Percentiles rank a stretch among this genome's conserved stretches.
These are phyloP conservation scores for Ocimum tenuiflorum DNA, from an alignment of 257 asterid species.

Conservation along the genomic window DNA sequence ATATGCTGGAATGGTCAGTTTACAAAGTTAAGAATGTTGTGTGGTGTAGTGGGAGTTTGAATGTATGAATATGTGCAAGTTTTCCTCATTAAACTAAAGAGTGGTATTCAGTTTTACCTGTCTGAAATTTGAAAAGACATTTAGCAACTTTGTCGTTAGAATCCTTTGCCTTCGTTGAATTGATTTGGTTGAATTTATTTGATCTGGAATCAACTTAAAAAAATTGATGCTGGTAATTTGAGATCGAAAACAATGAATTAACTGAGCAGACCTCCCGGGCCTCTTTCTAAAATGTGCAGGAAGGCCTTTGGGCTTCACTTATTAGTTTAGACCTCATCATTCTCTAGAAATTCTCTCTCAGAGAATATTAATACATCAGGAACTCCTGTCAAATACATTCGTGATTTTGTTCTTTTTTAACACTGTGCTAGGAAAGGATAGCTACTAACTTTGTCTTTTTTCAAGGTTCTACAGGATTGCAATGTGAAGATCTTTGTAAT, in stretches of 20 bases:
- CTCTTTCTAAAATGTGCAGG: neutral
- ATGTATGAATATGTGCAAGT: constrained; percentile 1
- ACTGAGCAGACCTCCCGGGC: neutral
- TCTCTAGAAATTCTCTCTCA: neutral
- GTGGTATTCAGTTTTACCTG: neutral
- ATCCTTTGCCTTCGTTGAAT: constrained; percentile 8
- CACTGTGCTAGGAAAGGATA: neutral
- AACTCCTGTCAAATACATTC: neutral
- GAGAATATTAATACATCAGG: neutral
- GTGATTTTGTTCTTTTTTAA: neutral
- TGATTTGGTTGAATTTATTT: constrained; percentile 8
- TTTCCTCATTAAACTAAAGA: constrained; percentile 15
- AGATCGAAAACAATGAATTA: neutral
- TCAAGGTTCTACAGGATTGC: neutral
- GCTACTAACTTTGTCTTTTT: neutral
- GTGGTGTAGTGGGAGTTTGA: constrained; percentile 17
- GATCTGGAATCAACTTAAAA: neutral
- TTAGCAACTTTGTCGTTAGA: constrained; percentile 3
- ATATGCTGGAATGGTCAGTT: constrained; percentile 1
- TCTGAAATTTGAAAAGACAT: neutral
- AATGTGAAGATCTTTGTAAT: neutral
- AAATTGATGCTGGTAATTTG: neutral
- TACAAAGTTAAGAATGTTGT: neutral
- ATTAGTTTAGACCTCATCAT: neutral
- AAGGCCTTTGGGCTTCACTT: neutral